Percentiles rank a stretch among this genome's conserved stretches.
Evolutionary conservation across 306 rosid species (phyloP).

Genomic region (Cucurbita pepo): DNA sequence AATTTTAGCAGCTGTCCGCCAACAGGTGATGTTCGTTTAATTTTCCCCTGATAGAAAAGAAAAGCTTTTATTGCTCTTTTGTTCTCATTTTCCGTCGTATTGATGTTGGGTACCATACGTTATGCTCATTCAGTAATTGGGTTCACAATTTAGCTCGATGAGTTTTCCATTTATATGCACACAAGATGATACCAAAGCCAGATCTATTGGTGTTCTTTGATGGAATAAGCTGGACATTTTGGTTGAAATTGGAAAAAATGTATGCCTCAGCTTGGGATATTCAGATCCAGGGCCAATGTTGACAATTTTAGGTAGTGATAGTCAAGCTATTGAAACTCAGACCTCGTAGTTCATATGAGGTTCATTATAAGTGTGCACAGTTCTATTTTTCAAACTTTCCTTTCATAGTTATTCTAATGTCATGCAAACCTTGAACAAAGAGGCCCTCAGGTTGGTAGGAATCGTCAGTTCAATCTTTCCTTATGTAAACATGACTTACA

Average conservation of each 20-base stretch:
- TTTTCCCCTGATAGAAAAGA: neutral
- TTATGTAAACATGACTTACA: neutral
- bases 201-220: neutral
- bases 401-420: neutral
- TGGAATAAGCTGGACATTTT: neutral
- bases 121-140: neutral
- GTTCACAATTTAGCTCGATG: neutral
- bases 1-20: conserved; percentile 83
- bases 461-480: neutral
- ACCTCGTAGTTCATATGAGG: neutral
- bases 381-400: neutral
- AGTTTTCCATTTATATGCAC: neutral
- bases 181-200: neutral
- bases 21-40: conserved; percentile 42
- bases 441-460: neutral
- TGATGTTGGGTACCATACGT: neutral
- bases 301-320: neutral
- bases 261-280: neutral
- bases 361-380: neutral
- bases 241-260: neutral
- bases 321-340: neutral
- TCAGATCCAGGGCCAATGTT: neutral
- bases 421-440: neutral
- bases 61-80: neutral
- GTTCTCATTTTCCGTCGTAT: neutral